phyloP scores from a whole-genome alignment of 208 protist species.

The Crithidia expoeki region DNA sequence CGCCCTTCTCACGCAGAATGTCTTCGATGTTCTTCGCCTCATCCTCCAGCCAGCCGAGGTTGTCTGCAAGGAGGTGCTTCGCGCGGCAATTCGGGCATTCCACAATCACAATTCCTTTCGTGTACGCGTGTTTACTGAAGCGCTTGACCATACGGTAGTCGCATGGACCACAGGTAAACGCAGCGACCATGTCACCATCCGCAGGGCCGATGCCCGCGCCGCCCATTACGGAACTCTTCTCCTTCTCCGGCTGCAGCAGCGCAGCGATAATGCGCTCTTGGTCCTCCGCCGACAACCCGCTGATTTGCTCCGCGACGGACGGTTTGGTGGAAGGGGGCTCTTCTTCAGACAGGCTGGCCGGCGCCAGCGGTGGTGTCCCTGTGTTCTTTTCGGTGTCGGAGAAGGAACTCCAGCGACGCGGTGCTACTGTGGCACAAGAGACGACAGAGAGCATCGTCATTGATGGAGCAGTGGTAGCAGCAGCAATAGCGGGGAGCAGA shows the following conservation, averaged over 20 bases:
- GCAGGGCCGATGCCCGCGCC: constrained; percentile 77
- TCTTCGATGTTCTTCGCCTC: constrained; percentile 85
- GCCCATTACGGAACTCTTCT: constrained; percentile 75
- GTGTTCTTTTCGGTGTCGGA: not conserved
- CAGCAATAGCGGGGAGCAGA: no score
- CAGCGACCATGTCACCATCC: constrained; percentile 84
- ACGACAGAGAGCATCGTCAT: no score
- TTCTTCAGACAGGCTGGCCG: constrained; percentile 2
- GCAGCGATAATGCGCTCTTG: constrained; percentile 64
- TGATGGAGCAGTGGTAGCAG: no score
- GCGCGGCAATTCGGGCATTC: constrained; percentile 86
- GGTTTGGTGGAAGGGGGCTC: constrained; percentile 4
- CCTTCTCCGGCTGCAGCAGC: constrained; percentile 47
- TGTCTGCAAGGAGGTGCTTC: constrained; percentile 91
- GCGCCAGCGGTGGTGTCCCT: not conserved
- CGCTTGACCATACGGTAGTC: constrained; percentile 89
- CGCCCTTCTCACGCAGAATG: constrained; percentile 73
- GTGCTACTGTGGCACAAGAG: no score
- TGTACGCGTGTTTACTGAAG: constrained; percentile 92
- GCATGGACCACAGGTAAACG: constrained; percentile 90
- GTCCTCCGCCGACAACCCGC: constrained; percentile 60
- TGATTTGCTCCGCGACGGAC: constrained; percentile 41
- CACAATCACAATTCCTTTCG: constrained; percentile 92
- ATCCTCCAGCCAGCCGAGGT: constrained; percentile 90
- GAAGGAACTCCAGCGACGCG: constrained; percentile 1